These are phyloP conservation scores for Kandelia obovata DNA, from an alignment of 345 rosid genomes.

Conservation along the genomic window DNA sequence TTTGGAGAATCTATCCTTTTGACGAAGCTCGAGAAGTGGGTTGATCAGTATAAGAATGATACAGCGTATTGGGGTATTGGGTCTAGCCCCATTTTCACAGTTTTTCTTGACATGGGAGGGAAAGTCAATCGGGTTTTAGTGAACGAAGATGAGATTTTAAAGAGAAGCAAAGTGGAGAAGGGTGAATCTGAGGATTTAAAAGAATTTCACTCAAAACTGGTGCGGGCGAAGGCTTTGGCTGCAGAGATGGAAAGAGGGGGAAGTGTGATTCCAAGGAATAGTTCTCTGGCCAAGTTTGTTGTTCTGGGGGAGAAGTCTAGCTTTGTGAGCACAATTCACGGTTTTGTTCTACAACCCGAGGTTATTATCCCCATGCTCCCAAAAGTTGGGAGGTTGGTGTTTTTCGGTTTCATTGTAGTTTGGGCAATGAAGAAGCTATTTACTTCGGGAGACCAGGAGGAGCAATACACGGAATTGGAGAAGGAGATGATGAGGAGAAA, in stretches of 20 bases:
- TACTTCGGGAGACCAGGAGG: constrained; percentile 35
- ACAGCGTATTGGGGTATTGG: constrained; percentile 72
- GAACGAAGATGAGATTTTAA: constrained; percentile 52
- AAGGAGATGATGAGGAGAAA: constrained; percentile 91
- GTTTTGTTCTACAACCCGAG: constrained; percentile 31
- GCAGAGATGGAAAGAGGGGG: constrained; percentile 57
- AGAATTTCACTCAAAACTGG: constrained; percentile 39
- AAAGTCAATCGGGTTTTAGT: constrained; percentile 53
- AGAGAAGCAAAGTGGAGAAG: constrained; percentile 35
- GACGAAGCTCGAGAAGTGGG: constrained; percentile 65
- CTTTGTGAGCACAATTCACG: constrained; percentile 35
- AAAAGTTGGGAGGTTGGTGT: constrained; percentile 39
- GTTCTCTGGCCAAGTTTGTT: constrained; percentile 64
- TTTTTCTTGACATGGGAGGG: constrained; percentile 51
- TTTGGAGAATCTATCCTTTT: constrained; percentile 45
- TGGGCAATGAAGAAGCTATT: constrained; percentile 51
- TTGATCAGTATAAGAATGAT: constrained; percentile 56
- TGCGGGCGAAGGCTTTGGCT: constrained; percentile 59
- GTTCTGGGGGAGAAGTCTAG: constrained; percentile 32
- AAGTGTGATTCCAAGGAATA: constrained; percentile 56
- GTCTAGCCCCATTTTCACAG: constrained; percentile 56
- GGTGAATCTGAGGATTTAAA: constrained; percentile 30
- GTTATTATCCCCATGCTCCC: constrained; percentile 39
- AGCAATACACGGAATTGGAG: constrained; percentile 49
- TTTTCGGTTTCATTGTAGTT: constrained; percentile 49